A percentile compares a stretch with the other conserved stretches of the same genome.
Evolutionary conservation across 352 stramenopile genomes (phyloP).

Genomic region (Blastocystis sp.): DNA sequence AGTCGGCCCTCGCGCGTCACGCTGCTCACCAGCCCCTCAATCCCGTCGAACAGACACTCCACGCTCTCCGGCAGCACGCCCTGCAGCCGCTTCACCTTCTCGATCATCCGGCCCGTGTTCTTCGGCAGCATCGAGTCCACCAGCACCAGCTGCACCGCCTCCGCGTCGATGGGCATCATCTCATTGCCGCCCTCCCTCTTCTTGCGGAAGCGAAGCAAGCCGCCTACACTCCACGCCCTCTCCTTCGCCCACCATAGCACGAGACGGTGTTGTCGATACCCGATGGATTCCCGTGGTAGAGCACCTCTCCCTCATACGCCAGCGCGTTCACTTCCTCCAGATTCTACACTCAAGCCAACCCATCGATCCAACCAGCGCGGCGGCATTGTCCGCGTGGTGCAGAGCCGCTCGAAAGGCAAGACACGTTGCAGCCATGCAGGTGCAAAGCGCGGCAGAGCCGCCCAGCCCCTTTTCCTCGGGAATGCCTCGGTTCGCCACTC

Average conservation of each 20-base stretch:
- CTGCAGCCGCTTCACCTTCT: slow-evolving; percentile 77
- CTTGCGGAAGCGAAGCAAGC: slow-evolving; percentile 80
- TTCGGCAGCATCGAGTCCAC: slow-evolving; percentile 85
- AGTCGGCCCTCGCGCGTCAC: slow-evolving; percentile 71
- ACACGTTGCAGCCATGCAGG: slow-evolving; percentile 78
- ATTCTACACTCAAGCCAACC: background rate
- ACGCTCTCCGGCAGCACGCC: slow-evolving; percentile 74
- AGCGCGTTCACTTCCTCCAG: slow-evolving; percentile 79
- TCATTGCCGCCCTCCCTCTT: slow-evolving; percentile 74
- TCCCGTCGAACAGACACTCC: slow-evolving; percentile 77
- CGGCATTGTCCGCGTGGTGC: too few species aligned
- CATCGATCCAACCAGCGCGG: background rate
- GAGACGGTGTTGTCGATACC: slow-evolving; percentile 87
- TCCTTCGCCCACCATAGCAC: slow-evolving; percentile 73
- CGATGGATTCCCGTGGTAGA: slow-evolving; percentile 84
- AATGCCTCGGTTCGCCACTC: slow-evolving; percentile 64
- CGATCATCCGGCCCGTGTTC: slow-evolving; percentile 81
- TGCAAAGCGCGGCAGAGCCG: slow-evolving; percentile 83
- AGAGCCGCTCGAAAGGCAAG: slow-evolving; percentile 67
- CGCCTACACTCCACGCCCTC: slow-evolving; percentile 71
- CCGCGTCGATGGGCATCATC: slow-evolving; percentile 74
- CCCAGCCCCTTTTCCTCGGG: slow-evolving; percentile 83
- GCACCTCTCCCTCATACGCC: slow-evolving; percentile 81
- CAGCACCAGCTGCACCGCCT: slow-evolving; percentile 75
- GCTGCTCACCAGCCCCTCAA: slow-evolving; percentile 77